A percentile compares a stretch with the other conserved stretches of the same genome.
Conservation (phyloP, 2,329 filamentous ascomycete species). For the Alternaria triticimaculans region DNA sequence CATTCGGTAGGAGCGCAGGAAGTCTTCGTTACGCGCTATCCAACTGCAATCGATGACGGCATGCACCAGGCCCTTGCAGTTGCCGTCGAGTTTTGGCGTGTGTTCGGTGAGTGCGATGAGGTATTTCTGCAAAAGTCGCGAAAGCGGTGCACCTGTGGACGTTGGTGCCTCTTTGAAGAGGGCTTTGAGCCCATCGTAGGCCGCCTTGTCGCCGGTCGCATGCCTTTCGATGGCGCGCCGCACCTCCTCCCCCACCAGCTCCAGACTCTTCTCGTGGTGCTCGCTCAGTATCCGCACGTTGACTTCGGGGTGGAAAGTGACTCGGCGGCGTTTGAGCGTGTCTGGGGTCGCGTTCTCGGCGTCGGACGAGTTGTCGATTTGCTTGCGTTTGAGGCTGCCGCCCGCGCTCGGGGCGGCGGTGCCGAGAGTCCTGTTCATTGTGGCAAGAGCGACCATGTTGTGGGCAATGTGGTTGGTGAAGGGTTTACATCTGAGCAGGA, state of each 20-base stretch:
- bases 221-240: constrained; percentile 63
- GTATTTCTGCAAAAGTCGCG: constrained; percentile 63
- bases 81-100: constrained; percentile 61
- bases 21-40: constrained; percentile 67
- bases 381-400: constrained; percentile 50
- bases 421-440: constrained; percentile 35
- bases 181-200: constrained; percentile 63
- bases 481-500: constrained; percentile 38
- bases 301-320: constrained; percentile 58
- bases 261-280: constrained; percentile 60
- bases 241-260: constrained; percentile 67
- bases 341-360: constrained; percentile 40
- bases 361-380: constrained; percentile 37
- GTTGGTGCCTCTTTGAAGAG: constrained; percentile 58
- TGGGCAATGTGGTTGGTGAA: constrained; percentile 12
- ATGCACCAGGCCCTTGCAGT: constrained; percentile 64
- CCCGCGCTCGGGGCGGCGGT: constrained; percentile 36
- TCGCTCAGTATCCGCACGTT: constrained; percentile 54
- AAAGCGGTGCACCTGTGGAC: constrained; percentile 59
- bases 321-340: constrained; percentile 54
- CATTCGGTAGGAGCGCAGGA: constrained; percentile 62
- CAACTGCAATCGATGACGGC: constrained; percentile 66
- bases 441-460: constrained; percentile 50
- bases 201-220: constrained; percentile 59
- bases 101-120: constrained; percentile 65